phyloP scores from a whole-genome alignment of 2,329 filamentous ascomycete genomes.

The Nemania abortiva region DNA sequence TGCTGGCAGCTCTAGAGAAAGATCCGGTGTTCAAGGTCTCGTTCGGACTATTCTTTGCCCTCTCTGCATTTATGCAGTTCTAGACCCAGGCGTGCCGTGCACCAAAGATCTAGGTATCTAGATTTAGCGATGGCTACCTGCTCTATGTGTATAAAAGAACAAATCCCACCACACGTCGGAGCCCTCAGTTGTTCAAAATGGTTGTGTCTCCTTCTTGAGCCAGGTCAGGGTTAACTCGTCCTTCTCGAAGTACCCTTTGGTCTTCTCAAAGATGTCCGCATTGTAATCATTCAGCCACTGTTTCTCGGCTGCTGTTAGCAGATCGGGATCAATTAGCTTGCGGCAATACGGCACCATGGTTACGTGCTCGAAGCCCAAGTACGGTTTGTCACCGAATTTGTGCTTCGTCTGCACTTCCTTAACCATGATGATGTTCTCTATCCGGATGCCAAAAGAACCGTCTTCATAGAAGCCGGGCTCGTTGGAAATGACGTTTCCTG shows the following conservation, averaged over 20 bases:
- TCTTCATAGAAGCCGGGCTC: slow-evolving; percentile 99
- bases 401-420: slow-evolving; percentile 88
- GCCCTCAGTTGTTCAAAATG: slow-evolving; percentile 58
- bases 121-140: slow-evolving; percentile 2
- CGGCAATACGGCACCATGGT: slow-evolving; percentile 96
- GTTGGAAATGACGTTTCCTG: slow-evolving; percentile 96
- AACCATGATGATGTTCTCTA: slow-evolving; percentile 95
- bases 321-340: slow-evolving; percentile 81
- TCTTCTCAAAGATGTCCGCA: slow-evolving; percentile 83
- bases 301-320: slow-evolving; percentile 81
- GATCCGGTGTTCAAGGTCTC: slow-evolving; percentile 75
- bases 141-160: slow-evolving; percentile 18
- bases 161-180: neutral
- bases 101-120: slow-evolving; percentile 9
- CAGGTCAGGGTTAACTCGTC: slow-evolving; percentile 80
- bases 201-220: slow-evolving; percentile 87
- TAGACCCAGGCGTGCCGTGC: slow-evolving; percentile 32
- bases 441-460: slow-evolving; percentile 91
- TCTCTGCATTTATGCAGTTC: slow-evolving; percentile 73
- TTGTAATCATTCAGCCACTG: slow-evolving; percentile 91
- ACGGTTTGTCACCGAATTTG: slow-evolving; percentile 93
- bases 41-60: slow-evolving; percentile 78
- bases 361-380: slow-evolving; percentile 94
- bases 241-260: slow-evolving; percentile 77
- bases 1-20: slow-evolving; percentile 64